Evolutionary conservation across 139 green algal species (phyloP).

Genomic region (Mesotaenium endlicherianum): DNA sequence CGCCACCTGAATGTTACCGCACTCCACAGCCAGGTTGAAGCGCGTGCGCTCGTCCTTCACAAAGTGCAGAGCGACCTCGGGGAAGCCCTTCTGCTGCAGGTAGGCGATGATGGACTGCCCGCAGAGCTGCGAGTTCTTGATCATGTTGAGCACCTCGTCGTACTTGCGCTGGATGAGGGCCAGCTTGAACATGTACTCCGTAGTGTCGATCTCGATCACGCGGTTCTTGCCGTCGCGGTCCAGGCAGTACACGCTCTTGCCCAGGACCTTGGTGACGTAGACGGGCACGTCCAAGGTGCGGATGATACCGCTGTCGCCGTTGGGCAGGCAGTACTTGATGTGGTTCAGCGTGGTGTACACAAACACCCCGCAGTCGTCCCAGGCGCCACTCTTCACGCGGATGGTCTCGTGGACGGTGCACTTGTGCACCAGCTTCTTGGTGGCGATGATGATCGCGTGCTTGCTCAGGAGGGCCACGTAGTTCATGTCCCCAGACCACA

Average conservation of each 20-base stretch:
- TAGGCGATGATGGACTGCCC: slow-evolving; percentile 97
- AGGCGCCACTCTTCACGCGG: slow-evolving; percentile 91
- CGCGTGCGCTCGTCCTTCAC: slow-evolving; percentile 83
- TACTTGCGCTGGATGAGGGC: slow-evolving; percentile 88
- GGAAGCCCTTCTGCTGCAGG: slow-evolving; percentile 97
- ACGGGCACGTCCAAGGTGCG: slow-evolving; percentile 93
- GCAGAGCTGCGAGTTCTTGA: slow-evolving; percentile 80
- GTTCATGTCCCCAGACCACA: slow-evolving; percentile 93
- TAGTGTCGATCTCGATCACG: slow-evolving; percentile 82
- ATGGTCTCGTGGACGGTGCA: slow-evolving; percentile 97
- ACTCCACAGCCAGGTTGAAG: slow-evolving; percentile 94
- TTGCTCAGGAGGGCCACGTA: slow-evolving; percentile 94
- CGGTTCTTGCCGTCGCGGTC: slow-evolving; percentile 93
- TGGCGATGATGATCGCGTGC: slow-evolving; percentile 93
- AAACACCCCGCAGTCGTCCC: slow-evolving; percentile 94
- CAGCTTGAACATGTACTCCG: slow-evolving; percentile 99
- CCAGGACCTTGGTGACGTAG: slow-evolving; percentile 87
- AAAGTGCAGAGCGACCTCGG: slow-evolving; percentile 96
- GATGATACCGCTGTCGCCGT: slow-evolving; percentile 96
- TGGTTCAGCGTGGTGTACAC: slow-evolving; percentile 99
- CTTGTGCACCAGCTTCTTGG: slow-evolving; percentile 84
- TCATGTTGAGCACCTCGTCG: slow-evolving; percentile 92
- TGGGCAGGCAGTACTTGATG: slow-evolving; percentile 99
- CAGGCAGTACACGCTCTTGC: slow-evolving; percentile 81
- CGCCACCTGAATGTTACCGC: slow-evolving; percentile 97